phyloP scores from a whole-genome alignment of 73 alveolate species.

The Urostyla sp. region DNA sequence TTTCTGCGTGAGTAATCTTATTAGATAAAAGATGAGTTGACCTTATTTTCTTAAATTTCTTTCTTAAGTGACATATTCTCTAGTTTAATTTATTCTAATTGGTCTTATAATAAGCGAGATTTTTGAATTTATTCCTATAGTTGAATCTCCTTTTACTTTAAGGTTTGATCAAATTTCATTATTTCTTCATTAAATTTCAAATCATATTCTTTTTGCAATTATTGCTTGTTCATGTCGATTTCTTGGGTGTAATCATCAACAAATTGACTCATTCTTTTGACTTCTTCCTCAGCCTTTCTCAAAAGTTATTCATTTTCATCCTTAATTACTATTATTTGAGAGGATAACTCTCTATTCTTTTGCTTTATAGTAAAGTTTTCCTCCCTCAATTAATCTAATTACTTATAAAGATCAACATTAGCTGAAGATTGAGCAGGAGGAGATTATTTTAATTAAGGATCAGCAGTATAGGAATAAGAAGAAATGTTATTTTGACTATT shows the following conservation, averaged over 20 bases:
- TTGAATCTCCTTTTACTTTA: background rate
- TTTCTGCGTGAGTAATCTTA: background rate
- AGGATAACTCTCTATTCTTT: slow-evolving; percentile 34
- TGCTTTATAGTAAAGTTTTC: slow-evolving; percentile 38
- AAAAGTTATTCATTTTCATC: slow-evolving; percentile 24
- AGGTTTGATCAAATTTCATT: slow-evolving; percentile 8
- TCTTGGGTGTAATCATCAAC: slow-evolving; percentile 42
- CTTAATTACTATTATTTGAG: background rate
- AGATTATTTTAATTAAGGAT: background rate
- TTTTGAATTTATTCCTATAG: slow-evolving; percentile 17
- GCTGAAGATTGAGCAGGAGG: background rate
- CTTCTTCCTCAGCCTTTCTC: slow-evolving; percentile 29
- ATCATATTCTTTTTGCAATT: slow-evolving; percentile 12
- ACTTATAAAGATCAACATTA: slow-evolving; percentile 36
- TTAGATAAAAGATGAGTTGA: background rate
- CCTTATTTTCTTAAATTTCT: background rate
- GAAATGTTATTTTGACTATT: too few species aligned
- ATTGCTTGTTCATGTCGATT: slow-evolving; percentile 1
- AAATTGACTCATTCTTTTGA: slow-evolving; percentile 47
- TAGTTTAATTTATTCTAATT: slow-evolving; percentile 16
- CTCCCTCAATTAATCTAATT: slow-evolving; percentile 24
- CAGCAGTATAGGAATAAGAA: too few species aligned
- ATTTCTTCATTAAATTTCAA: background rate
- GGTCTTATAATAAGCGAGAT: slow-evolving; percentile 1
- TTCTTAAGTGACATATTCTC: background rate